Percentiles rank a stretch among this genome's conserved stretches.
Conservation (phyloP, 2,329 filamentous ascomycete genomes). For the Blastomyces percursus region DNA sequence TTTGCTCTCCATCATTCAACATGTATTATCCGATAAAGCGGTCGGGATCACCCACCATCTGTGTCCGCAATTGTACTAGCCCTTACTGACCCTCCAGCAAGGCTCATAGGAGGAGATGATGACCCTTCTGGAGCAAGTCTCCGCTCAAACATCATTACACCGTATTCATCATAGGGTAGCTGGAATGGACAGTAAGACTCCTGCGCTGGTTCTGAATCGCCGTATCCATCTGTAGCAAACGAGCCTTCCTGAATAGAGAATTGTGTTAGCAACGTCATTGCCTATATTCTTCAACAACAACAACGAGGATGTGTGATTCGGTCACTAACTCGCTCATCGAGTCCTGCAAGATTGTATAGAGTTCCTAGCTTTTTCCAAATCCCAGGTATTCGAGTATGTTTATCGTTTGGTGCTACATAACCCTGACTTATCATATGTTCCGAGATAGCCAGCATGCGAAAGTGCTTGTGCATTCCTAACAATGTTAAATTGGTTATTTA, state of each 20-base stretch:
- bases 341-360: constrained; percentile 73
- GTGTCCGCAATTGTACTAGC: constrained; percentile 39
- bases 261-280: background rate
- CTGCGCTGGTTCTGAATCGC: constrained; percentile 39
- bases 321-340: constrained; percentile 71
- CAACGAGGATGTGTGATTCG: constrained; percentile 17
- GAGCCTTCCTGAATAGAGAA: constrained; percentile 39
- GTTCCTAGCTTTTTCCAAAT: constrained; percentile 82
- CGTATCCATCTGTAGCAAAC: constrained; percentile 45
- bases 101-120: constrained; percentile 31
- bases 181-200: constrained; percentile 57
- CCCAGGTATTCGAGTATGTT: constrained; percentile 76
- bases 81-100: constrained; percentile 28
- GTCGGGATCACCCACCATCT: constrained; percentile 29
- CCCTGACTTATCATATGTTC: constrained; percentile 71
- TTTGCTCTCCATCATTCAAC: background rate
- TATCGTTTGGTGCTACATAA: constrained; percentile 51
- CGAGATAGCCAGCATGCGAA: constrained; percentile 78
- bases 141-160: constrained; percentile 39
- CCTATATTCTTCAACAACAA: background rate
- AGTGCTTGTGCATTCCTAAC: constrained; percentile 82
- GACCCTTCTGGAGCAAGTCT: constrained; percentile 35
- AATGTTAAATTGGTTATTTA: constrained; percentile 6
- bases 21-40: background rate
- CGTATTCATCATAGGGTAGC: constrained; percentile 44